Percentiles rank a stretch among this genome's conserved stretches.
These are phyloP conservation scores for Colletotrichum orchidophilum DNA, from an alignment of 2,329 filamentous ascomycete species.

Conservation along the genomic window DNA sequence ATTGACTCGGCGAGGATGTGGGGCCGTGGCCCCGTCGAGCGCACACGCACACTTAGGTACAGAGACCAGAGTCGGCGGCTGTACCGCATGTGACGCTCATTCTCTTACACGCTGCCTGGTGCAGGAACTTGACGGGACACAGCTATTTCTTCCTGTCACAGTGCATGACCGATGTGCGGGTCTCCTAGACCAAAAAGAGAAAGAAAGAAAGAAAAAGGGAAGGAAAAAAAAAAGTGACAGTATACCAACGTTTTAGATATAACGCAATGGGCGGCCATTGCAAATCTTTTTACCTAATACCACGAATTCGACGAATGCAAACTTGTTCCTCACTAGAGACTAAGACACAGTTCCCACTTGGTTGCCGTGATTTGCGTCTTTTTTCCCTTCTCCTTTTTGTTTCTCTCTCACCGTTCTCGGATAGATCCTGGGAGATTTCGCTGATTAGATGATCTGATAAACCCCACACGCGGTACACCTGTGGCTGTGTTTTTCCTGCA, in stretches of 20 bases:
- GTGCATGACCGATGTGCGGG: not conserved
- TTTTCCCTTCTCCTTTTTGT: not conserved
- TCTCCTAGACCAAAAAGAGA: not conserved
- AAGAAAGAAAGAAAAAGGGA: not conserved
- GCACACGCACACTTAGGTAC: not conserved
- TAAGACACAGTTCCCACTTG: not conserved
- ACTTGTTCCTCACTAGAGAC: not conserved
- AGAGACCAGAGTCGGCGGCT: not conserved
- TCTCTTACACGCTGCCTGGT: not conserved
- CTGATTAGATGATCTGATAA: conserved; percentile 5
- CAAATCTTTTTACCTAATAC: conserved; percentile 31
- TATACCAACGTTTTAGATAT: conserved; percentile 32
- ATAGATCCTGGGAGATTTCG: not conserved
- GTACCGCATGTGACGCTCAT: not conserved
- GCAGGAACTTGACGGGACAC: not conserved
- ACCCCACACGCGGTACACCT: not conserved
- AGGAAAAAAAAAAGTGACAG: conserved; percentile 5
- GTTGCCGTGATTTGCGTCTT: conserved; percentile 19
- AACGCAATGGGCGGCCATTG: conserved; percentile 23
- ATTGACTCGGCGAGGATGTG: conserved; percentile 12
- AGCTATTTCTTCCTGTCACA: not conserved
- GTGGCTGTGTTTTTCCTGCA: no score
- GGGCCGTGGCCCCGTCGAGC: not conserved
- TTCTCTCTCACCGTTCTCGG: not conserved
- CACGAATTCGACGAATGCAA: conserved; percentile 24